Conservation (phyloP, 2,329 filamentous ascomycete genomes). For the Rhinocladiella similis region DNA sequence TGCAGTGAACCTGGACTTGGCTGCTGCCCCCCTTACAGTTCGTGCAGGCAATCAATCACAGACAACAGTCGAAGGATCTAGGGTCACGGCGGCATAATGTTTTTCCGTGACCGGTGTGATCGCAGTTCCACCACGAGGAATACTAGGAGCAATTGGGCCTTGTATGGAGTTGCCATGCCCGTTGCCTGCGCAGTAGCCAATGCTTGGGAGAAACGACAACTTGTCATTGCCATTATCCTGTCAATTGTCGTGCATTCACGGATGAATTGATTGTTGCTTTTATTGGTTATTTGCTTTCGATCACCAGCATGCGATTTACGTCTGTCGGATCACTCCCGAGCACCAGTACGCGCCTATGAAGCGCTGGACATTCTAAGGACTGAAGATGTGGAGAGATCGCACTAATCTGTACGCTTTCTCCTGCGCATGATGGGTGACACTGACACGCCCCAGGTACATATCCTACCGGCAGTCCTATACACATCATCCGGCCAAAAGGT, state of each 20-base stretch:
- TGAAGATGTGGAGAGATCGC: conserved; percentile 96
- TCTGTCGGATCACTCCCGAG: neutral
- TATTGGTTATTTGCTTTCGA: neutral
- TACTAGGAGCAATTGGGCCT: too few species aligned
- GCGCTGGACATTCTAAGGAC: conserved; percentile 35
- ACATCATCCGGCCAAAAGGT: conserved; percentile 87
- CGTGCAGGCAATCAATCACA: neutral
- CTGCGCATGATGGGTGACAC: conserved; percentile 22
- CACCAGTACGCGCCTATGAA: conserved; percentile 14
- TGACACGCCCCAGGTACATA: conserved; percentile 70
- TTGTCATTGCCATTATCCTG: conserved; percentile 2
- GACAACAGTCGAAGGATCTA: neutral
- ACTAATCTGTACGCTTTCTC: conserved; percentile 79
- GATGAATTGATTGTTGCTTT: neutral
- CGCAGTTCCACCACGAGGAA: neutral
- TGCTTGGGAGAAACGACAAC: neutral
- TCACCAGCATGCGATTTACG: conserved; percentile 17
- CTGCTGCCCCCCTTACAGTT: neutral
- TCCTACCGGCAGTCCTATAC: conserved; percentile 98
- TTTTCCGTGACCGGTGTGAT: conserved; percentile 1
- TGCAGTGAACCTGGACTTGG: conserved; percentile 2
- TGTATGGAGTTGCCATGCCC: neutral
- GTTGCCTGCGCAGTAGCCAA: conserved; percentile 3
- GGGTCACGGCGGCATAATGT: conserved; percentile 4
- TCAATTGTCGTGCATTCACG: neutral